Base-by-base conservation (phyloP, 805 yeast genomes). In the Kodamaea laetipori region DNA sequence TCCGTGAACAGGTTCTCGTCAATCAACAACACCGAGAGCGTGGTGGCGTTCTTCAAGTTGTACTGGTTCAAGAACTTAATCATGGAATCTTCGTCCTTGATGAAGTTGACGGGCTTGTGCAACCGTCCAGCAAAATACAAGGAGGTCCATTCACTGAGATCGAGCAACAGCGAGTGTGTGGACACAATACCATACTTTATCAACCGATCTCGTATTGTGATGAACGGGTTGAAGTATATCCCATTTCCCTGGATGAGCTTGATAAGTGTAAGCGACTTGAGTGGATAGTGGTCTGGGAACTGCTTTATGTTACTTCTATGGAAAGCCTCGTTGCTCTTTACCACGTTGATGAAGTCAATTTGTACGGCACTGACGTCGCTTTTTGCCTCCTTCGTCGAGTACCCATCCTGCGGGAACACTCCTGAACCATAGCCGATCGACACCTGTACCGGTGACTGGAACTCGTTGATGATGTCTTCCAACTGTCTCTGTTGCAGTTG, bases 351-450 rank as follows among this genome's bases (percentile, higher is more conserved):
- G 63, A 94, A 64, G 61, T 94, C 99, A 9, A 88, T 78, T 61
- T 94, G 98, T 0, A 90, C 84, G 12, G 28, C 40, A 31, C 18
- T 24, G 0, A 90, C 84, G 11, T 35, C 43, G 35, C 15, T 24
- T 7, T 16, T 24, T 34, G 33, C n/a, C 31, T 35, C 34, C 17
- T 35, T 19, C 8, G 25, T 27, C 26, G 31, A 15, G 50, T 77
- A 74, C 4, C 71, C 68, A 1, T 53, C 55, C 61, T 92, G 99
- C 27, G 80, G 74, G 55, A 94, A 86, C 1, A 94, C 96, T 4
- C 96, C 96, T 6, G 95, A 86, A 2, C 99, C 99, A 63, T 92
- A 92, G 0, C 97, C 99, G 64, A 92, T 86, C 1, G 96, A 83
- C 54, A 79, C 86, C 42, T 80, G 69, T 10, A 89, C 77, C 0